phyloP scores from a whole-genome alignment of 2,329 filamentous ascomycete species.

The Orbilia ellipsospora region DNA sequence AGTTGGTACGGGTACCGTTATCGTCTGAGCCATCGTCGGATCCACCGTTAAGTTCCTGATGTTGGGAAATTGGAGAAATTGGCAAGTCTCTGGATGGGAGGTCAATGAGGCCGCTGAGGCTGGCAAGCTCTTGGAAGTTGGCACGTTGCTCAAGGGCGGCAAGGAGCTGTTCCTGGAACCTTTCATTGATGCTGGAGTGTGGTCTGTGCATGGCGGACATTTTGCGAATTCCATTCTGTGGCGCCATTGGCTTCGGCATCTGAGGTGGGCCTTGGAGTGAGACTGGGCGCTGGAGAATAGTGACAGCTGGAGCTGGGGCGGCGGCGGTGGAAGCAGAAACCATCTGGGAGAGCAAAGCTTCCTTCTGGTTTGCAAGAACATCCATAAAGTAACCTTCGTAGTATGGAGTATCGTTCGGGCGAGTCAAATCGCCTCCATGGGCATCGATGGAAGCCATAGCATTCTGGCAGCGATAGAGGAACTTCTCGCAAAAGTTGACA shows the following conservation, averaged over 20 bases:
- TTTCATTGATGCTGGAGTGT: slow-evolving; percentile 52
- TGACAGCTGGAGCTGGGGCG: slow-evolving; percentile 15
- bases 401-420: slow-evolving; percentile 87
- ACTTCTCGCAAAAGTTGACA: slow-evolving; percentile 71
- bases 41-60: slow-evolving; percentile 67
- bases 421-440: slow-evolving; percentile 84
- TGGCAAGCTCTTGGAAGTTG: slow-evolving; percentile 49
- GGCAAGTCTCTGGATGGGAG: slow-evolving; percentile 40
- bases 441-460: slow-evolving; percentile 88
- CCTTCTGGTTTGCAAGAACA: slow-evolving; percentile 79
- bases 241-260: slow-evolving; percentile 48
- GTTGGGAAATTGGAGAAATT: slow-evolving; percentile 59
- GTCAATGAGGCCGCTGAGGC: slow-evolving; percentile 40
- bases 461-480: slow-evolving; percentile 82
- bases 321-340: slow-evolving; percentile 64
- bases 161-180: slow-evolving; percentile 53
- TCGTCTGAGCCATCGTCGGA: slow-evolving; percentile 52
- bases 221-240: slow-evolving; percentile 57
- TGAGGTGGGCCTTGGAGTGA: slow-evolving; percentile 58
- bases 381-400: slow-evolving; percentile 97
- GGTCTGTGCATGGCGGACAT: slow-evolving; percentile 56
- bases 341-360: slow-evolving; percentile 70
- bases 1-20: slow-evolving; percentile 28
- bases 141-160: slow-evolving; percentile 51
- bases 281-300: slow-evolving; percentile 33